Base-by-base conservation (phyloP, 305 asterid species). In the Ajuga reptans region DNA sequence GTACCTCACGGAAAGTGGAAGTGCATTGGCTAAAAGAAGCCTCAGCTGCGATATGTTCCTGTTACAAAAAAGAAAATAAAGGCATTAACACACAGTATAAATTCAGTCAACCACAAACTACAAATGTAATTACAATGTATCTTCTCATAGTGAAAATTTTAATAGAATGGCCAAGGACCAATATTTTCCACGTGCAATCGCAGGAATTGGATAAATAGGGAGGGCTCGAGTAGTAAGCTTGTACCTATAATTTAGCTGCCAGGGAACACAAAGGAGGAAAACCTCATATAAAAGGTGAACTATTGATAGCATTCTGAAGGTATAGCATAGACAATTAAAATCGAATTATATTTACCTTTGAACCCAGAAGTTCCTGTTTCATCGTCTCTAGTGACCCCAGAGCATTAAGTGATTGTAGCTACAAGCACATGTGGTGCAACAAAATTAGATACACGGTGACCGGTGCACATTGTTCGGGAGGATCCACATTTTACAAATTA, bases 391-490 rank as follows among this genome's bases (percentile, higher is more conserved):
- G 43, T 51, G 75, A 49, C 59, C 86, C 87, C 74, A 87, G 87
- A 75, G 90, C 86, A 80, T 86, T 82, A 54, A 89, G 73, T 45
- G 98, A 86, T 78, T 91, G 94, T 71, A 89, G 79, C 98, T 91
- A 86, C 90, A 62, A 75, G 78, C 21, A 79, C 68, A 72, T 62
- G 74, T 37, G 58, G 17, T 18, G 36, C 52, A 46, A 83, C 9
- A 46, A 67, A 45, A 59, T 71, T 3, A 47, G 68, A 49, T n/a
- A n/a, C n/a, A n/a, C n/a, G n/a, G n/a, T n/a, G n/a, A n/a, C n/a
- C n/a, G 33, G 12, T 52, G 41, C 41, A 29, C 31, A 57, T 33
- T 17, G 24, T 53, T 15, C 36, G 4, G 33, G 43, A 53, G 14
- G 34, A 69, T 17, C 14, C 33, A 54, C 33, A 69, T 33, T 34